A percentile compares a stretch with the other conserved stretches of the same genome.
phyloP scores from a whole-genome alignment of 2,329 filamentous ascomycete genomes.

The Herpotrichia juniperi region DNA sequence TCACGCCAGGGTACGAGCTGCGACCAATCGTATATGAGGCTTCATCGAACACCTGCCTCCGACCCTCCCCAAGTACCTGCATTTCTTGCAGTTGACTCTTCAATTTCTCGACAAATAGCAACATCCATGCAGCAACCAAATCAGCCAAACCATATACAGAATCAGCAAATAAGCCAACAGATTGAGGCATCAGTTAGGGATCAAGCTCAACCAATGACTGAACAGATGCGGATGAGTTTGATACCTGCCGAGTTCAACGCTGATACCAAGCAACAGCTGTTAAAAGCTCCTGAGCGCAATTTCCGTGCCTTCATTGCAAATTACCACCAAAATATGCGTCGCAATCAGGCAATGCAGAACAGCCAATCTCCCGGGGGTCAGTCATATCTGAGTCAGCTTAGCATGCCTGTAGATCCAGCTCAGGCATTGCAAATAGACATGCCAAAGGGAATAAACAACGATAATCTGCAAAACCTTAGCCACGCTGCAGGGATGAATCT shows the following conservation, averaged over 20 bases:
- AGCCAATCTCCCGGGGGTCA: slow-evolving; percentile 26
- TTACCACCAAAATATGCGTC: slow-evolving; percentile 28
- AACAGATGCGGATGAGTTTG: slow-evolving; percentile 38
- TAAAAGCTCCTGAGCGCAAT: slow-evolving; percentile 42
- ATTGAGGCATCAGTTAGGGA: slow-evolving; percentile 53
- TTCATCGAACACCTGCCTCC: too few relatives aligned
- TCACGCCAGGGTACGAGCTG: too few relatives aligned
- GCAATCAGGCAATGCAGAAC: slow-evolving; percentile 30
- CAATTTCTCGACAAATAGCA: too few relatives aligned
- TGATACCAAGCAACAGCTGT: slow-evolving; percentile 36
- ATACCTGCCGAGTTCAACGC: slow-evolving; percentile 38
- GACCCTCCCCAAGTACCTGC: too few relatives aligned
- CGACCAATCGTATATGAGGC: too few relatives aligned
- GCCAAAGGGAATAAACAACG: slow-evolving; percentile 36
- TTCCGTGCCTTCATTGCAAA: slow-evolving; percentile 36
- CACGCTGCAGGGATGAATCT: slow-evolving; percentile 34
- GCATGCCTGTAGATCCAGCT: slow-evolving; percentile 38
- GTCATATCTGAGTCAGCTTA: slow-evolving; percentile 27
- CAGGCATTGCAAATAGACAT: slow-evolving; percentile 26
- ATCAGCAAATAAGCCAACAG: slow-evolving; percentile 49
- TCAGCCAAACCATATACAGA: slow-evolving; percentile 34
- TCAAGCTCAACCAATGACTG: slow-evolving; percentile 36
- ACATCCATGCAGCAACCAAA: slow-evolving; percentile 42
- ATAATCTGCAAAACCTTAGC: slow-evolving; percentile 28
- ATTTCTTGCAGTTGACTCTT: too few relatives aligned